A percentile compares a stretch with the other conserved stretches of the same genome.
phyloP scores from a whole-genome alignment of 805 yeast species.

The Candida taoyuanica region DNA sequence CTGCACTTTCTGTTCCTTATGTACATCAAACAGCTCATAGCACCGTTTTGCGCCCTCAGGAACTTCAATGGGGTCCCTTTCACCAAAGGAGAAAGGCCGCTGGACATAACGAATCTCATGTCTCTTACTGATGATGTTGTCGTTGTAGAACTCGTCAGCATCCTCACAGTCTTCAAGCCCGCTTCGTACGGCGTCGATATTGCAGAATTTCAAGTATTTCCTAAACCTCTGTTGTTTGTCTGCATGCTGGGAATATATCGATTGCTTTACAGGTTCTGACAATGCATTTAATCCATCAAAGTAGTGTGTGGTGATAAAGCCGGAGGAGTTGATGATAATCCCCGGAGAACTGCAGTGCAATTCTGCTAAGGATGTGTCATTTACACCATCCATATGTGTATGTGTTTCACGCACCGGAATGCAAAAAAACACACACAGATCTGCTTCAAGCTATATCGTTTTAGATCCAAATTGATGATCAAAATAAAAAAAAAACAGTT shows the following conservation, averaged over 20 bases:
- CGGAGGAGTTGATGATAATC: no score
- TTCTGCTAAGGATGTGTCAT: no score
- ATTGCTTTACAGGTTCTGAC: no score
- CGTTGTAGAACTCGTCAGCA: conserved; percentile 18
- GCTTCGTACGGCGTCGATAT: conserved; percentile 9
- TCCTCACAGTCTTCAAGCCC: conserved; percentile 13
- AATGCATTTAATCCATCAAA: no score
- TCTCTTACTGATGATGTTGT: conserved; percentile 2
- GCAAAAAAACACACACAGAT: no score
- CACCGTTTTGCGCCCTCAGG: conserved; percentile 8
- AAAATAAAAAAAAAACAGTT: no score
- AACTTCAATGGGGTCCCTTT: conserved; percentile 8
- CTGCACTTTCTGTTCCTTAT: conserved; percentile 8
- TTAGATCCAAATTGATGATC: no score
- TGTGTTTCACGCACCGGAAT: no score
- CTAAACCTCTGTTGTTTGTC: conserved; percentile 15
- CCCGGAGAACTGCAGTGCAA: no score
- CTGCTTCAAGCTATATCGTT: no score
- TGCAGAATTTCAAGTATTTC: conserved; percentile 13
- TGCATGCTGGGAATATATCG: conserved; percentile 11
- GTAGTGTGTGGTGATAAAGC: no score
- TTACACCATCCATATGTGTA: no score
- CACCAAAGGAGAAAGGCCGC: conserved; percentile 6
- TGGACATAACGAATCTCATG: conserved; percentile 8
- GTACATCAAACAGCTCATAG: conserved; percentile 19